Conservation (phyloP, 1,284 basidiomycete genomes). For the Taiwanofungus camphoratus region DNA sequence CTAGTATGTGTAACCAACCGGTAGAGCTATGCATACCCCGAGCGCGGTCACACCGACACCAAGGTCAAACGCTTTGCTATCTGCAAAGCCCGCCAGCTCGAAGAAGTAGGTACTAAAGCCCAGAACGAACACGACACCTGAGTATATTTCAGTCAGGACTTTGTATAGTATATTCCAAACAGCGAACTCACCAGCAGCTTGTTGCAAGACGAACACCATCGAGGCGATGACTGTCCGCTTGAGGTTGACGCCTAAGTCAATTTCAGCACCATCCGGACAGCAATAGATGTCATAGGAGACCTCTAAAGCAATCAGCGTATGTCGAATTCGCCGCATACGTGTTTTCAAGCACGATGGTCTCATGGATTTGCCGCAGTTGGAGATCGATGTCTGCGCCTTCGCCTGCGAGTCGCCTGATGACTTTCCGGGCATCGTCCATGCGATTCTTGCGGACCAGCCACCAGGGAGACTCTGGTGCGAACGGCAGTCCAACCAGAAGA, state of each 20-base stretch:
- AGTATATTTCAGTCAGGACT: not conserved
- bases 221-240: constrained; percentile 9
- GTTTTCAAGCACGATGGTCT: constrained; percentile 10
- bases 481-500: constrained; percentile 9
- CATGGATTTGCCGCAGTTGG: constrained; percentile 9
- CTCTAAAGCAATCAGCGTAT: constrained; percentile 10
- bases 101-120: constrained; percentile 14
- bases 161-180: not conserved
- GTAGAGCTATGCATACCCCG: constrained; percentile 1
- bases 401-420: constrained; percentile 7
- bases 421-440: constrained; percentile 6
- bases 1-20: not conserved
- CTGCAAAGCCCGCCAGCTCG: constrained; percentile 9
- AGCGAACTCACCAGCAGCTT: constrained; percentile 5
- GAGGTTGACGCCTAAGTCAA: constrained; percentile 7
- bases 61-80: constrained; percentile 9
- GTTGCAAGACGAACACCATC: constrained; percentile 11
- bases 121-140: constrained; percentile 10
- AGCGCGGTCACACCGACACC: constrained; percentile 9
- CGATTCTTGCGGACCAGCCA: constrained; percentile 11
- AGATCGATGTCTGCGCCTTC: constrained; percentile 5
- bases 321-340: constrained; percentile 9
- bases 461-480: constrained; percentile 12
- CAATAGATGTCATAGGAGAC: constrained; percentile 1
- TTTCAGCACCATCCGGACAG: not conserved